These are phyloP conservation scores for Arabidopsis arenosa DNA, from an alignment of 345 rosid species.

Conservation along the genomic window DNA sequence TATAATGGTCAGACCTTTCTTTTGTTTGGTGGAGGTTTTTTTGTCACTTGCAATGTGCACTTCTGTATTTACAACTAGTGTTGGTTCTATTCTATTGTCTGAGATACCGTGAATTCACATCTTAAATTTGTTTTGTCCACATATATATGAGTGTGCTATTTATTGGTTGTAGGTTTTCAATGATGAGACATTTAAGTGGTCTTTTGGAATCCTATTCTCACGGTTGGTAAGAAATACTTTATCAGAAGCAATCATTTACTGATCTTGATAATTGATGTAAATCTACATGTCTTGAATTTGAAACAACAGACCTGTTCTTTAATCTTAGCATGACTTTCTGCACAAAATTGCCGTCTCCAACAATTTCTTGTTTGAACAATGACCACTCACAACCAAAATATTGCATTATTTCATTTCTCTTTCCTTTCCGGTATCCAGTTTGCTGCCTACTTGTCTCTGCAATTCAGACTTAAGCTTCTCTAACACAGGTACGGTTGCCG, in stretches of 20 bases:
- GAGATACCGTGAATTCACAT: slow-evolving; percentile 1
- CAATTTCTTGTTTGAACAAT: background rate
- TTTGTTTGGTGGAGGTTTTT: slow-evolving; percentile 4
- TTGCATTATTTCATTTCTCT: slow-evolving; percentile 3
- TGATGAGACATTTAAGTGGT: slow-evolving; percentile 90
- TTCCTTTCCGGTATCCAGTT: background rate
- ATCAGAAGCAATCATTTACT: slow-evolving; percentile 20
- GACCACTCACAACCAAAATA: background rate
- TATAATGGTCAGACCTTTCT: background rate
- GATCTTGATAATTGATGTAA: slow-evolving; percentile 4
- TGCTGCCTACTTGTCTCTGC: slow-evolving; percentile 26
- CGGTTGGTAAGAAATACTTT: slow-evolving; percentile 72
- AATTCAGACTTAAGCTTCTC: slow-evolving; percentile 19
- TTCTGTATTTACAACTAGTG: slow-evolving; percentile 8
- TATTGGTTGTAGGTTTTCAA: slow-evolving; percentile 71
- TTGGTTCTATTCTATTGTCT: slow-evolving; percentile 23
- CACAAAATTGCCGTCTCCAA: background rate
- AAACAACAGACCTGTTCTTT: slow-evolving; percentile 4
- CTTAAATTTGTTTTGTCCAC: background rate
- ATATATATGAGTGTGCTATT: slow-evolving; percentile 33
- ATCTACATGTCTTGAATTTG: background rate
- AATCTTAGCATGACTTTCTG: slow-evolving; percentile 15
- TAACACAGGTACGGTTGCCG: slow-evolving; percentile 80
- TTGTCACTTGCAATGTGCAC: slow-evolving; percentile 9
- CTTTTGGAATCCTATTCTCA: slow-evolving; percentile 95